Evolutionary conservation across 139 green algal genomes (phyloP).

Genomic region (Yamagishiella unicocca): DNA sequence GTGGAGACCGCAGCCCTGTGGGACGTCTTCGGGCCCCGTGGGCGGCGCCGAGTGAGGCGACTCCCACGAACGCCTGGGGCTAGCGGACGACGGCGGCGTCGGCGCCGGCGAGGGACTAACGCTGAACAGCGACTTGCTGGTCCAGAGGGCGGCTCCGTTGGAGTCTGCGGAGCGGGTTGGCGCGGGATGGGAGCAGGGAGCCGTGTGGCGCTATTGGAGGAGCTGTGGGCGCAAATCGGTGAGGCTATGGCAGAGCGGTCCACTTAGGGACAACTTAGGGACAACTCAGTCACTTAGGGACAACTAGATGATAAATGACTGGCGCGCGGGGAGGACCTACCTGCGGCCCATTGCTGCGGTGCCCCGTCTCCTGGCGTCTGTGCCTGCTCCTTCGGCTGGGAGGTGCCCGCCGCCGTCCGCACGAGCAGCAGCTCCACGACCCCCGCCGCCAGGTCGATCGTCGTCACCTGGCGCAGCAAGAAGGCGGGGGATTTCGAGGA

Average conservation of each 20-base stretch:
- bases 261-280: too few relatives aligned
- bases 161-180: neutral
- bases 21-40: constrained; percentile 9
- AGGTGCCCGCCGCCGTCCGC: neutral
- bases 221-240: too few relatives aligned
- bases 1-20: constrained; percentile 20
- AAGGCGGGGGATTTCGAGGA: too few relatives aligned
- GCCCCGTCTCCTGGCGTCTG: too few relatives aligned
- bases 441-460: constrained; percentile 25
- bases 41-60: neutral
- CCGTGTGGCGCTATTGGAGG: too few relatives aligned
- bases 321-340: too few relatives aligned
- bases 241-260: too few relatives aligned
- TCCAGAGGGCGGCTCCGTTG: neutral
- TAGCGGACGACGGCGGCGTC: neutral
- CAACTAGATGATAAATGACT: too few relatives aligned
- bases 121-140: constrained; percentile 12
- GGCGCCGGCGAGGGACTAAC: neutral
- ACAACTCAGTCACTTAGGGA: too few relatives aligned
- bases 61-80: neutral
- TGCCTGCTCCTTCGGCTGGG: too few relatives aligned
- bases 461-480: constrained; percentile 42
- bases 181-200: neutral
- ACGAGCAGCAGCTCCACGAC: constrained; percentile 34
- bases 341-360: too few relatives aligned